Base-by-base conservation (phyloP, 768 basidiomycete genomes). In the Tulasnella sp. region DNA sequence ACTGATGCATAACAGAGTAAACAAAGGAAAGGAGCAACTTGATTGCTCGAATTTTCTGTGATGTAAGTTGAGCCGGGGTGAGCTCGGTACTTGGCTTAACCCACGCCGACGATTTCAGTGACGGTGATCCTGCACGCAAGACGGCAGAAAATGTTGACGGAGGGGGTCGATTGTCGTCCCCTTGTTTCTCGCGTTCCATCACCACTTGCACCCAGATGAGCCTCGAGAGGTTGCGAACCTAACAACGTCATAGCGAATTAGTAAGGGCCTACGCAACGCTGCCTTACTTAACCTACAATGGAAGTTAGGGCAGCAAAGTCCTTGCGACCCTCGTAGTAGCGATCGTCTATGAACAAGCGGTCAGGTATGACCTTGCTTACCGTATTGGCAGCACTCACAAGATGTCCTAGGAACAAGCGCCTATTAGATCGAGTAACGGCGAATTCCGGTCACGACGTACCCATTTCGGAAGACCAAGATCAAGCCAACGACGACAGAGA, bases 401-500 rank as follows among this genome's bases (percentile, higher is more conserved):
- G 47, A 52, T 22, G 47, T 52, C 26, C 47, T 52, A 52, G 47
- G 47, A 52, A 52, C 47, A 52, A n/a, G 47, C 47, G 47, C 47
- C 47, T n/a, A 52, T 52, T 52, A 52, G 47, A 52, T 5, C 47
- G 17, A 52, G 47, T 11, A 19, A 52, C 47, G 47, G 47, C 47
- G 26, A 52, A 16, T 52, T 22, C 47, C 47, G 47, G 47, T n/a
- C 11, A 19, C 1, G 26, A 52, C 47, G 47, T 52, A 52, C 47
- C 3, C 34, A 17, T 35, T 47, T 22, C 77, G 77, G 64, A 72
- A 78, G 76, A 22, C 78, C 76, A 73, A 35, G 26, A 39, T 89
- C 72, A 97, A 83, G 75, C 93, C 95, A 67, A 95, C 94, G 75
- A 96, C 95, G 14, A 97, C 92, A 11, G 92, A 92, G 32, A 96